Evolutionary conservation across 2,329 filamentous ascomycete genomes (phyloP).

Genomic region (Colletotrichum australisinense): DNA sequence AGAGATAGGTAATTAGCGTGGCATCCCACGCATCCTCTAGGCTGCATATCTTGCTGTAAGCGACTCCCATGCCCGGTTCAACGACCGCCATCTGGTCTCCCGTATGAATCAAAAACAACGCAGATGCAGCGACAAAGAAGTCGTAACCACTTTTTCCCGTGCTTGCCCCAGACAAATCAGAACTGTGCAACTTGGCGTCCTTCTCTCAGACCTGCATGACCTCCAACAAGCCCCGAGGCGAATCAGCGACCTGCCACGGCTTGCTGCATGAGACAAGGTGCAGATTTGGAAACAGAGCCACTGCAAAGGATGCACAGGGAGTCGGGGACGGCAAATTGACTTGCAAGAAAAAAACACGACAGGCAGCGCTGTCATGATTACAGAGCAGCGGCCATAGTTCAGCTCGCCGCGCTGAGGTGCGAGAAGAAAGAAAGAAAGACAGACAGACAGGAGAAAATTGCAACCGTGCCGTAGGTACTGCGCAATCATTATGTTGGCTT

Average conservation of each 20-base stretch:
- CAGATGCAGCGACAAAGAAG: neutral
- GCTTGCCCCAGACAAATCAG: slow-evolving; percentile 19
- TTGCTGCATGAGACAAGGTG: slow-evolving; percentile 27
- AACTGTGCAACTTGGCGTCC: neutral
- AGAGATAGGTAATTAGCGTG: too few relatives aligned
- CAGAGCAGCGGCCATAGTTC: neutral
- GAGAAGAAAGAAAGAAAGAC: neutral
- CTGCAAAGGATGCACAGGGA: slow-evolving; percentile 8
- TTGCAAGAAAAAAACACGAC: neutral
- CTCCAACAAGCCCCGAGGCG: slow-evolving; percentile 1
- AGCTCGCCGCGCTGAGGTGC: neutral
- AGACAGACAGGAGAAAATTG: too few relatives aligned
- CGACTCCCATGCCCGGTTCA: neutral
- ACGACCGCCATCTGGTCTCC: neutral
- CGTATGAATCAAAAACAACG: neutral
- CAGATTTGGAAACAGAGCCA: slow-evolving; percentile 31
- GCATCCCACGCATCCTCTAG: neutral
- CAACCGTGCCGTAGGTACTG: neutral
- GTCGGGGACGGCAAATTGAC: neutral
- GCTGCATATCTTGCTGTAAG: neutral
- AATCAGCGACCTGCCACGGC: slow-evolving; percentile 21
- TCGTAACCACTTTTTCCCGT: neutral
- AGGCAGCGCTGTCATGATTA: neutral
- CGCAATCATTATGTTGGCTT: neutral
- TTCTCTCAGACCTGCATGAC: slow-evolving; percentile 16